Evolutionary conservation across 768 basidiomycete species (phyloP).

Genomic region (Coprinellus aureogranulatus): DNA sequence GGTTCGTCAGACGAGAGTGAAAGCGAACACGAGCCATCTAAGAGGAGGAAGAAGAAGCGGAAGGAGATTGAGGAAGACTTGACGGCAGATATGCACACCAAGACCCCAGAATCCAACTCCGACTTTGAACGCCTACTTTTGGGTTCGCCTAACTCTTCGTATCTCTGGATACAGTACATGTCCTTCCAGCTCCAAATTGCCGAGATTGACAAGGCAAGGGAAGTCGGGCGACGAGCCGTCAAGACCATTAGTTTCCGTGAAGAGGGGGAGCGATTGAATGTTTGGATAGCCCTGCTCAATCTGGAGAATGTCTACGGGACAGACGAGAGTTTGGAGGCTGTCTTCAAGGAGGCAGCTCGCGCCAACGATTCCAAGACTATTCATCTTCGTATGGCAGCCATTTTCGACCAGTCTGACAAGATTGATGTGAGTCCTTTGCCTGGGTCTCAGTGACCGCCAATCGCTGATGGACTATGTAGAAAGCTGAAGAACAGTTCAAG

Average conservation of each 20-base stretch:
- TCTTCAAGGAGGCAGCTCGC: conserved; percentile 86
- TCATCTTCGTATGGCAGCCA: conserved; percentile 78
- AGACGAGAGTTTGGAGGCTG: conserved; percentile 70
- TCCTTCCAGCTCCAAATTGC: conserved; percentile 97
- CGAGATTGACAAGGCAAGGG: conserved; percentile 91
- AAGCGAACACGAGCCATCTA: conserved; percentile 43
- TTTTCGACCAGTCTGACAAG: conserved; percentile 83
- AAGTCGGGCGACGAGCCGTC: conserved; percentile 81
- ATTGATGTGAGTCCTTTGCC: conserved; percentile 51
- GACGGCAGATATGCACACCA: conserved; percentile 85
- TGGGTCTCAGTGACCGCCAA: no score
- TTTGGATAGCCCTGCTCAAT: conserved; percentile 96
- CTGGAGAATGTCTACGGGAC: conserved; percentile 92
- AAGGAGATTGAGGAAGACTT: conserved; percentile 75
- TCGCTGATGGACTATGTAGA: conserved; percentile 45
- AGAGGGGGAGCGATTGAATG: conserved; percentile 92
- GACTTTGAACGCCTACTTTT: conserved; percentile 94
- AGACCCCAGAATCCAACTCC: conserved; percentile 82
- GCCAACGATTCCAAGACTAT: conserved; percentile 93
- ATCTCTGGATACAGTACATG: conserved; percentile 99
- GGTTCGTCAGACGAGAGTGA: conserved; percentile 36
- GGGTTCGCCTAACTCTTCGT: conserved; percentile 95
- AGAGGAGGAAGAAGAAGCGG: conserved; percentile 65
- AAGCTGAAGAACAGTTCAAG: conserved; percentile 90
- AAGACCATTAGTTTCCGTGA: conserved; percentile 91